A percentile compares a stretch with the other conserved stretches of the same genome.
Conservation (phyloP, 805 yeast genomes). For the Barnettozyma pratensis region DNA sequence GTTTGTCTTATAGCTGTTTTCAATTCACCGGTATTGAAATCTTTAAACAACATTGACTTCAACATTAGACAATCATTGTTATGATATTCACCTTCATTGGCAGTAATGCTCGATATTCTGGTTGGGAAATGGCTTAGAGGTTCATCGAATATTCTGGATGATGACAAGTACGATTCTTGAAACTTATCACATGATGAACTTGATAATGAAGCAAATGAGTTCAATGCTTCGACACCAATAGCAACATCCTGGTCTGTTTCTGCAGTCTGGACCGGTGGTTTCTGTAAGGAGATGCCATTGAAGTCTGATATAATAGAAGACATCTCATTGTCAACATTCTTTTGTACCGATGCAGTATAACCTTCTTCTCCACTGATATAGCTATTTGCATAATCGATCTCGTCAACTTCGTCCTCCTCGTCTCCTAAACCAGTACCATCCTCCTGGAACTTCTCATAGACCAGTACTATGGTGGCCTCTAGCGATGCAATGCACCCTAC, state of each 20-base stretch:
- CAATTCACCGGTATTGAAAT: slow-evolving; percentile 15
- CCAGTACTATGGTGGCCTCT: slow-evolving; percentile 6
- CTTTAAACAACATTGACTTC: slow-evolving; percentile 18
- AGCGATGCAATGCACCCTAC: slow-evolving; percentile 4
- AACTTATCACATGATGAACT: background rate
- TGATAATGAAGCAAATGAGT: background rate
- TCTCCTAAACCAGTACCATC: too few species aligned
- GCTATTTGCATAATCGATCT: too few species aligned
- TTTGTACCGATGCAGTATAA: background rate
- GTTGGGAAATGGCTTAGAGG: slow-evolving; percentile 11
- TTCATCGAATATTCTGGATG: background rate
- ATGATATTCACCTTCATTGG: background rate
- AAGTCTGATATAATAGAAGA: background rate
- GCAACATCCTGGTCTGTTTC: slow-evolving; percentile 7
- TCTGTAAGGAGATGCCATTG: background rate
- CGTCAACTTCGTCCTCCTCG: too few species aligned
- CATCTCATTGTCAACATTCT: background rate
- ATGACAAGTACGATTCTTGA: background rate
- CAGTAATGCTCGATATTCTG: slow-evolving; percentile 2
- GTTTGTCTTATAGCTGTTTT: slow-evolving; percentile 23
- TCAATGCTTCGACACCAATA: background rate
- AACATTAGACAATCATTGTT: slow-evolving; percentile 13
- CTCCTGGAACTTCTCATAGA: background rate
- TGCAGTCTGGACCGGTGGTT: background rate
- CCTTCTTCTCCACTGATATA: too few species aligned